Percentiles rank a stretch among this genome's conserved stretches.
Evolutionary conservation across 2,329 filamentous ascomycete species (phyloP).

Genomic region (Pseudofabraea citricarpa): DNA sequence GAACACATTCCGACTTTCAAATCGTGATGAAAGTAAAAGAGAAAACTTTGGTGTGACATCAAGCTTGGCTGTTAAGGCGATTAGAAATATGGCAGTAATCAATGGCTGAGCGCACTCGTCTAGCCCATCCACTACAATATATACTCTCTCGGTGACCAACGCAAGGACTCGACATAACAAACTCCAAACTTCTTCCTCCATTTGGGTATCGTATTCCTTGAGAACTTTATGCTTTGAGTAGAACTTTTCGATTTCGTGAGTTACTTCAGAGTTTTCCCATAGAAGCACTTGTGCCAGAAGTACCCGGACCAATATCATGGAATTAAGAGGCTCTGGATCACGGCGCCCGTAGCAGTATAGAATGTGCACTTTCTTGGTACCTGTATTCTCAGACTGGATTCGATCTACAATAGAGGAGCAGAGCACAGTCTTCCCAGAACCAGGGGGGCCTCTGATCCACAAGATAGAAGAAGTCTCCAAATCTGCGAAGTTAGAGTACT

Average conservation of each 20-base stretch:
- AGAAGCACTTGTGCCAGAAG: conserved; percentile 1
- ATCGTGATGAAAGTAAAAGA: background rate
- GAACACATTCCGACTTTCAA: background rate
- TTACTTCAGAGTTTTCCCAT: background rate
- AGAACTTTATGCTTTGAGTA: background rate
- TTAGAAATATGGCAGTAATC: background rate
- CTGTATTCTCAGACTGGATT: background rate
- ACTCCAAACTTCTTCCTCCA: conserved; percentile 1
- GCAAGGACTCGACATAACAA: background rate
- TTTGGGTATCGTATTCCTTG: conserved; percentile 1
- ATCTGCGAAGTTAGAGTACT: conserved; percentile 1
- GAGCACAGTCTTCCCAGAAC: conserved; percentile 4
- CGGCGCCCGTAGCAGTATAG: conserved; percentile 1
- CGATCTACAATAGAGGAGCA: conserved; percentile 2
- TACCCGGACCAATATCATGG: background rate
- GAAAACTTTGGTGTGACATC: background rate
- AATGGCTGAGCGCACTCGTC: conserved; percentile 1
- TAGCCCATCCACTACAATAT: conserved; percentile 5
- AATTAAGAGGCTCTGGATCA: conserved; percentile 1
- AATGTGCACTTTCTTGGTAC: background rate
- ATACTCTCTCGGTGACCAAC: conserved; percentile 2
- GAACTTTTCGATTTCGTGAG: background rate
- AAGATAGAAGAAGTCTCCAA: background rate
- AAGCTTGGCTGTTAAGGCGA: background rate
- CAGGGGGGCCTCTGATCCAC: conserved; percentile 2